Evolutionary conservation across 2,329 filamentous ascomycete species (phyloP).

Genomic region (Penicillium sumatraense): DNA sequence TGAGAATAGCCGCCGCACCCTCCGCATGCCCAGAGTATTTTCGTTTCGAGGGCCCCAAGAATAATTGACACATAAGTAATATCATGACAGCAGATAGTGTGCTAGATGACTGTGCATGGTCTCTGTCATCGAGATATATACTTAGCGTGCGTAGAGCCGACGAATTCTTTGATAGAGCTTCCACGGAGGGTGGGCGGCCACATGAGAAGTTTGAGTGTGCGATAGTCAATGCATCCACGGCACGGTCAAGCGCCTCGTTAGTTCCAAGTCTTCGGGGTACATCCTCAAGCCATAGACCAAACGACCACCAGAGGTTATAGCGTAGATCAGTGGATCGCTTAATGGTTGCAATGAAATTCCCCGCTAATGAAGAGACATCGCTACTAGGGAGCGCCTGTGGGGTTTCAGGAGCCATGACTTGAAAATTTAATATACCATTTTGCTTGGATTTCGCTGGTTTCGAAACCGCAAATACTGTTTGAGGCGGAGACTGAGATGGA

Average conservation of each 20-base stretch:
- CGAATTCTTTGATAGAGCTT: constrained; percentile 37
- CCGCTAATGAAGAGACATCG: constrained; percentile 35
- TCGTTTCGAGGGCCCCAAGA: constrained; percentile 22
- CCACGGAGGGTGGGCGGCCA: constrained; percentile 16
- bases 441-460: not conserved
- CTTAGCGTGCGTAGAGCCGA: constrained; percentile 33
- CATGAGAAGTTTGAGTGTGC: constrained; percentile 34
- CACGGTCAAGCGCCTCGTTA: constrained; percentile 53
- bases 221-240: constrained; percentile 35
- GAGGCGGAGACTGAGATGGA: not conserved
- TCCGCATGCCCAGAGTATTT: constrained; percentile 37
- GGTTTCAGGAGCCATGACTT: not conserved
- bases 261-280: constrained; percentile 52
- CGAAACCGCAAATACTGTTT: not conserved
- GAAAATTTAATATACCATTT: not conserved
- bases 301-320: constrained; percentile 53
- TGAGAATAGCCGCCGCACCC: constrained; percentile 42
- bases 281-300: constrained; percentile 52
- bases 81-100: constrained; percentile 46
- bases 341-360: constrained; percentile 39
- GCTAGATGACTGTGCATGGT: constrained; percentile 35
- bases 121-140: constrained; percentile 35
- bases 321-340: constrained; percentile 47
- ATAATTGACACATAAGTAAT: constrained; percentile 37
- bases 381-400: constrained; percentile 35